Percentiles rank a stretch among this genome's conserved stretches.
Evolutionary conservation across 1,284 basidiomycete genomes (phyloP).

Genomic region (Cronartium quercuum): DNA sequence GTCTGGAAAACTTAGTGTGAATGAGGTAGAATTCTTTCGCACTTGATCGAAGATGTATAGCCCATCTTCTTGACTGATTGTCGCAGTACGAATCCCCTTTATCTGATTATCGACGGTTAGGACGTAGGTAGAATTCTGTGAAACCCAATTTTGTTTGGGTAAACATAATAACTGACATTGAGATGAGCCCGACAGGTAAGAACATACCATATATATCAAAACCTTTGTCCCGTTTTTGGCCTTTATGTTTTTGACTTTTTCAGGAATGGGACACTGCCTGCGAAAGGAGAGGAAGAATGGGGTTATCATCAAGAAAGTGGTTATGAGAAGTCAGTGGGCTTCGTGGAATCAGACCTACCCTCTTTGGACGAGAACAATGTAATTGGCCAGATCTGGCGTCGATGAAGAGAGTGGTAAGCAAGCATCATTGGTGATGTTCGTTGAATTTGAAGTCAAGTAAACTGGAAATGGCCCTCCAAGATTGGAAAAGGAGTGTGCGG

Average conservation of each 20-base stretch:
- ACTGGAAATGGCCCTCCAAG: slow-evolving; percentile 4
- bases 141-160: background rate
- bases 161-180: background rate
- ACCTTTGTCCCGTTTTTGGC: background rate
- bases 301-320: background rate
- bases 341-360: background rate
- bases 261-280: background rate
- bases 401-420: slow-evolving; percentile 14
- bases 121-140: slow-evolving; percentile 11
- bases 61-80: slow-evolving; percentile 7
- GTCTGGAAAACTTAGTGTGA: slow-evolving; percentile 12
- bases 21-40: background rate
- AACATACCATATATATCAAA: slow-evolving; percentile 32
- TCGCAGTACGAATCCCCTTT: slow-evolving; percentile 5
- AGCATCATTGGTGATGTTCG: slow-evolving; percentile 15
- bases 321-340: background rate
- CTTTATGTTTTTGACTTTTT: background rate
- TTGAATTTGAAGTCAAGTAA: slow-evolving; percentile 31
- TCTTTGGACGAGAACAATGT: slow-evolving; percentile 15
- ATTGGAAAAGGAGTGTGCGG: slow-evolving; percentile 8
- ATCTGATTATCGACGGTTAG: slow-evolving; percentile 5
- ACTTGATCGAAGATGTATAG: slow-evolving; percentile 7
- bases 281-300: background rate
- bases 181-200: background rate
- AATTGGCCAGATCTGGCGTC: slow-evolving; percentile 24